Percentiles rank a stretch among this genome's conserved stretches.
phyloP scores from a whole-genome alignment of 1,284 basidiomycete genomes.

The Dichomitus squalens region DNA sequence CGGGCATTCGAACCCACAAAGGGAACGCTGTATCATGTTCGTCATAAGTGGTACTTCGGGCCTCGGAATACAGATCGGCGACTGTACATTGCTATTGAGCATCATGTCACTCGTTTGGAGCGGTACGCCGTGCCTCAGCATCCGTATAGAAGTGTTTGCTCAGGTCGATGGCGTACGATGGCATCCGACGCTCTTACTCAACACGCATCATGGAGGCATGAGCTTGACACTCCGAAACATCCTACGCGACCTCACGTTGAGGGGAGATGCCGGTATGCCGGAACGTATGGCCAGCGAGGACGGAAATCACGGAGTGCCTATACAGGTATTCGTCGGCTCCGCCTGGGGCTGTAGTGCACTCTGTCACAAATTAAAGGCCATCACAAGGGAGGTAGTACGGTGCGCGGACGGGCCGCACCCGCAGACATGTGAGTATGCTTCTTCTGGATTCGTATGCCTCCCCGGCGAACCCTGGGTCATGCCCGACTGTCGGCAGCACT shows the following conservation, averaged over 20 bases:
- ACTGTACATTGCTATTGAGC: neutral
- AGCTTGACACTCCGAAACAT: neutral
- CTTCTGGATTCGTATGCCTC: neutral
- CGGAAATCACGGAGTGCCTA: too few species aligned
- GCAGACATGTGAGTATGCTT: neutral
- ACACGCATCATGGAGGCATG: neutral
- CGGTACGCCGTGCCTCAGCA: neutral
- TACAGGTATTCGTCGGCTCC: too few species aligned
- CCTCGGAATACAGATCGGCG: too few species aligned
- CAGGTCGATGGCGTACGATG: neutral
- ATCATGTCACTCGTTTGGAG: neutral
- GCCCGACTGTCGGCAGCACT: neutral
- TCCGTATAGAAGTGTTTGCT: neutral
- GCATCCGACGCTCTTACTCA: neutral
- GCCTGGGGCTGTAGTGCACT: too few species aligned
- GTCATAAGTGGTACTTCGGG: constrained; percentile 1
- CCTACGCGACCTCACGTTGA: neutral
- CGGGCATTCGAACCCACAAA: neutral
- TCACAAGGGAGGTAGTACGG: neutral
- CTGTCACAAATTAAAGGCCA: too few species aligned
- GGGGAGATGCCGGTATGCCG: neutral
- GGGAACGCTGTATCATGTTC: neutral
- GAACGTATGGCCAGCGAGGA: too few species aligned
- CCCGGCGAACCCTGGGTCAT: neutral
- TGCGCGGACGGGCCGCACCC: neutral